These are phyloP conservation scores for Cyberlindnera maritima DNA, from an alignment of 805 yeast species.

Conservation along the genomic window DNA sequence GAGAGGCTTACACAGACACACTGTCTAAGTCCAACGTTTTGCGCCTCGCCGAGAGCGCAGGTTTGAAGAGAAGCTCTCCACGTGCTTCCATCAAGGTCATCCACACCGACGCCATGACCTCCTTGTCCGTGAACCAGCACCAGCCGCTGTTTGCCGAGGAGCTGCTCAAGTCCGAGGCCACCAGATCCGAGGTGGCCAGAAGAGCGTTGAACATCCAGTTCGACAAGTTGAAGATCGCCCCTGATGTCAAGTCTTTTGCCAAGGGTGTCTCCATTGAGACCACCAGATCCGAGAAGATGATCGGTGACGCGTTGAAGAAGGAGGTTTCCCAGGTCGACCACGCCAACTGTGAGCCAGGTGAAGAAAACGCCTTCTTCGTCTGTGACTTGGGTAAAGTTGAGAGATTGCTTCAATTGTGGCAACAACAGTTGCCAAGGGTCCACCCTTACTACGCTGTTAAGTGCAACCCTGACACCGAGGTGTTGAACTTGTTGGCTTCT, in stretches of 20 bases:
- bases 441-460: slow-evolving; percentile 93
- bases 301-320: slow-evolving; percentile 38
- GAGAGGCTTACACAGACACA: slow-evolving; percentile 5
- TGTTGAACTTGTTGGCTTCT: slow-evolving; percentile 53
- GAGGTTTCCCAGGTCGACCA: slow-evolving; percentile 47
- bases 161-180: slow-evolving; percentile 6
- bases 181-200: slow-evolving; percentile 14
- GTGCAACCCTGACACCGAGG: slow-evolving; percentile 74
- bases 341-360: slow-evolving; percentile 66
- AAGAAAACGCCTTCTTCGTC: slow-evolving; percentile 83
- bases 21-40: slow-evolving; percentile 24
- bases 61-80: slow-evolving; percentile 17
- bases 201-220: slow-evolving; percentile 8
- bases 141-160: slow-evolving; percentile 11
- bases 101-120: slow-evolving; percentile 14
- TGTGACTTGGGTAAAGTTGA: slow-evolving; percentile 77
- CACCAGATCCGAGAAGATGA: slow-evolving; percentile 30
- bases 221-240: slow-evolving; percentile 9
- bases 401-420: slow-evolving; percentile 66
- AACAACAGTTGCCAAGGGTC: slow-evolving; percentile 60
- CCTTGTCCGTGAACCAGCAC: slow-evolving; percentile 13
- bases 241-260: not conserved
- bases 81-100: slow-evolving; percentile 5
- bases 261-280: slow-evolving; percentile 26
- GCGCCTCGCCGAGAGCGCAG: slow-evolving; percentile 26